These are phyloP conservation scores for Oenanthe sinensis DNA, from an alignment of 129 eudicot genomes.

Conservation along the genomic window DNA sequence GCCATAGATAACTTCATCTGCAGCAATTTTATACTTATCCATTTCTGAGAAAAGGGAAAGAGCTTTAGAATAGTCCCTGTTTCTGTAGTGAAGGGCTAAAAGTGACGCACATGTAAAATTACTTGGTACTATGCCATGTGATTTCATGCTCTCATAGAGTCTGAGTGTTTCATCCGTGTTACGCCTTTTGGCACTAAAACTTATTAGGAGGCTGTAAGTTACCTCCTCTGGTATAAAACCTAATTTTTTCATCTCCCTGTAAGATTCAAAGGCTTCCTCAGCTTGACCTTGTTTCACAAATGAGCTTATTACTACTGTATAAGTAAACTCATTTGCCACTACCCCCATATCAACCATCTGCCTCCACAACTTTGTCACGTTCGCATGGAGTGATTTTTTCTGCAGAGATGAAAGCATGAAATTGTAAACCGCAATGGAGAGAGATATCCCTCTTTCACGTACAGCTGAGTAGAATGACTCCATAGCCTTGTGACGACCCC, in stretches of 20 bases:
- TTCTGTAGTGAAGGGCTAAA: slow-evolving; percentile 61
- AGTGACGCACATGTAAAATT: slow-evolving; percentile 94
- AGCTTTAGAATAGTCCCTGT: slow-evolving; percentile 80
- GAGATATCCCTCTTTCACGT: slow-evolving; percentile 59
- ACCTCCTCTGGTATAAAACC: slow-evolving; percentile 81
- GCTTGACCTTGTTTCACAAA: slow-evolving; percentile 54
- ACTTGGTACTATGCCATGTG: slow-evolving; percentile 56
- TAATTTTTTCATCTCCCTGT: slow-evolving; percentile 52
- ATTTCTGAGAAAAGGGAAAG: slow-evolving; percentile 74
- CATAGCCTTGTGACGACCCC: slow-evolving; percentile 95
- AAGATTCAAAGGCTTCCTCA: slow-evolving; percentile 49
- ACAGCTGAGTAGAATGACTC: slow-evolving; percentile 76
- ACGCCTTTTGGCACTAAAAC: slow-evolving; percentile 39
- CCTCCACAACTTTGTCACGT: slow-evolving; percentile 57
- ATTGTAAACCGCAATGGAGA: slow-evolving; percentile 64
- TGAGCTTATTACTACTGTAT: slow-evolving; percentile 71
- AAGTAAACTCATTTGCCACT: slow-evolving; percentile 60
- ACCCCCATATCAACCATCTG: slow-evolving; percentile 49
- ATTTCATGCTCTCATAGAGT: slow-evolving; percentile 71
- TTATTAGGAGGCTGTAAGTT: slow-evolving; percentile 70
- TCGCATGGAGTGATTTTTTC: slow-evolving; percentile 66
- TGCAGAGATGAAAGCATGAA: slow-evolving; percentile 95
- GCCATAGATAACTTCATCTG: slow-evolving; percentile 85
- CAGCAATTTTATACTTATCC: slow-evolving; percentile 57
- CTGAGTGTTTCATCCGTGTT: slow-evolving; percentile 40